These are phyloP conservation scores for Limnanthes douglasii DNA, from an alignment of 345 rosid species.

Conservation along the genomic window DNA sequence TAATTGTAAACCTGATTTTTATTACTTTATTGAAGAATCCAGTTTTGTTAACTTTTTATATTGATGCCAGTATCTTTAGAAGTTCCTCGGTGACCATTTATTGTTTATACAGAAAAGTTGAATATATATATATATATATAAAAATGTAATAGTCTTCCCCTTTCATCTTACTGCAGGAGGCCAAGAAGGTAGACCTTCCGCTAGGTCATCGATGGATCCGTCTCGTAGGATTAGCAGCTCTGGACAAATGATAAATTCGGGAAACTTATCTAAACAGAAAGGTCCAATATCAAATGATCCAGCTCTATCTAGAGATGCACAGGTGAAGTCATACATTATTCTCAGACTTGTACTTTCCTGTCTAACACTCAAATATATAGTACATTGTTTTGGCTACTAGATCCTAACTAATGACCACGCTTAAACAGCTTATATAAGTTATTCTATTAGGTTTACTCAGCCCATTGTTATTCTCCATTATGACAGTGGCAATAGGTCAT, in stretches of 20 bases:
- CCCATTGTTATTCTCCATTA: not conserved
- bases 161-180: conserved; percentile 13
- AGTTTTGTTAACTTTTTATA: too few relatives aligned
- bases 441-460: not conserved
- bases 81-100: too few relatives aligned
- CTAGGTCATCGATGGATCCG: conserved; percentile 31
- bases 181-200: conserved; percentile 31
- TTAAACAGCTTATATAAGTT: too few relatives aligned
- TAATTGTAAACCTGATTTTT: too few relatives aligned
- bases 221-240: conserved; percentile 30
- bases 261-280: conserved; percentile 30
- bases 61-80: too few relatives aligned
- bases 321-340: conserved; percentile 13
- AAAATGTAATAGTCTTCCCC: conserved; percentile 6
- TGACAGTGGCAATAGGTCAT: too few relatives aligned
- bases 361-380: too few relatives aligned
- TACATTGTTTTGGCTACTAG: too few relatives aligned
- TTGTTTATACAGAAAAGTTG: too few relatives aligned
- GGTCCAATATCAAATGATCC: conserved; percentile 32
- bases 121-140: too few relatives aligned
- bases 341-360: not conserved
- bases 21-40: too few relatives aligned
- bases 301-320: conserved; percentile 30
- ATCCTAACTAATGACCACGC: too few relatives aligned
- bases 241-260: conserved; percentile 30